Conservation (phyloP, 2,329 filamentous ascomycete species). For the Cercospora sesami region DNA sequence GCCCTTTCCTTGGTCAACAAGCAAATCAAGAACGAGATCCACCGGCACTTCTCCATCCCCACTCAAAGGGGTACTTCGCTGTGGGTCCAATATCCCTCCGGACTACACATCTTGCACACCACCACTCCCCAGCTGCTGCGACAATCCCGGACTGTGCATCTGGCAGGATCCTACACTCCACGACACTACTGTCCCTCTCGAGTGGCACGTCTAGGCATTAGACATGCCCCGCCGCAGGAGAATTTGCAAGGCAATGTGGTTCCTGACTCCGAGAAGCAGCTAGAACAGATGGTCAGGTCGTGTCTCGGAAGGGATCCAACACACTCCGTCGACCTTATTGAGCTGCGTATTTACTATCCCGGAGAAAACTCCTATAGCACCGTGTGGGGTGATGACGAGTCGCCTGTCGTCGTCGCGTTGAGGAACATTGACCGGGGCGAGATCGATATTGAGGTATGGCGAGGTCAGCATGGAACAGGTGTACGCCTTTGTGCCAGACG, state of each 20-base stretch:
- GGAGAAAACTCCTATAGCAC: constrained; percentile 41
- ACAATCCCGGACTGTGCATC: constrained; percentile 44
- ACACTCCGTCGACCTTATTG: constrained; percentile 37
- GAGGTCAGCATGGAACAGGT: constrained; percentile 38
- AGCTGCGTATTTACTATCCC: constrained; percentile 45
- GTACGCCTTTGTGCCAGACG: constrained; percentile 33
- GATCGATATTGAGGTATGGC: constrained; percentile 41
- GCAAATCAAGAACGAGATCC: constrained; percentile 42
- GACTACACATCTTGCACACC: constrained; percentile 43
- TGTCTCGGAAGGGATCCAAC: constrained; percentile 34
- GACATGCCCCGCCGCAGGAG: constrained; percentile 5
- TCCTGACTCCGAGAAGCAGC: constrained; percentile 34
- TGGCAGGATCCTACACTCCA: constrained; percentile 43
- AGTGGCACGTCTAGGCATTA: constrained; percentile 24
- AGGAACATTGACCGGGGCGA: constrained; percentile 42
- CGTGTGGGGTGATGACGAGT: constrained; percentile 44
- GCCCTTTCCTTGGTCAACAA: constrained; percentile 33
- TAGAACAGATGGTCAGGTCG: constrained; percentile 39
- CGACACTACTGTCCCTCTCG: constrained; percentile 23
- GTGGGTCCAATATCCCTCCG: constrained; percentile 45
- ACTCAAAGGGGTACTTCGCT: constrained; percentile 41
- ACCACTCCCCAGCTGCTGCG: constrained; percentile 43
- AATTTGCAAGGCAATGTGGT: constrained; percentile 25
- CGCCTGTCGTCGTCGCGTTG: constrained; percentile 42
- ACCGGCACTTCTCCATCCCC: constrained; percentile 38